Evolutionary conservation across 192 early-diverging fungal genomes (phyloP).

Genomic region (Umbelopsis sp.): DNA sequence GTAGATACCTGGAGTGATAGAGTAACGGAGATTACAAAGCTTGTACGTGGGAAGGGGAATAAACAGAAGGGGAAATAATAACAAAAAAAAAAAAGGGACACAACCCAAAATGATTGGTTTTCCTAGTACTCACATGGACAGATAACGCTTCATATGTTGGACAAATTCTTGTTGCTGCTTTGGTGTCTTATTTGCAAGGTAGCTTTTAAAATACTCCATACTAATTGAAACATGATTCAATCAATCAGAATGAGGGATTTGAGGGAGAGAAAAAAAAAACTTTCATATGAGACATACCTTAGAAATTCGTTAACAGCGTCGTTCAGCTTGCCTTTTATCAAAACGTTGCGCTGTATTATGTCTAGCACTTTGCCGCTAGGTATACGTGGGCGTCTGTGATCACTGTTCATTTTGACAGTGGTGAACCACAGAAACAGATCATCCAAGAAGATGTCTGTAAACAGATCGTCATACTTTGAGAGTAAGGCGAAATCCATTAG

Average conservation of each 20-base stretch:
- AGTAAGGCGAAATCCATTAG: conserved; percentile 52
- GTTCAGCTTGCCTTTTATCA: conserved; percentile 37
- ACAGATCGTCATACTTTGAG: conserved; percentile 53
- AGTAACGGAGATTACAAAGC: conserved; percentile 9
- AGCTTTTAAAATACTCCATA: conserved; percentile 38
- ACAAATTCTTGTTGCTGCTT: conserved; percentile 47
- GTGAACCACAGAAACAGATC: conserved; percentile 51
- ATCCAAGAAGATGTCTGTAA: conserved; percentile 53
- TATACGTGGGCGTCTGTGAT: conserved; percentile 35
- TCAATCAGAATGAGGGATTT: background rate
- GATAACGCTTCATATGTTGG: conserved; percentile 46
- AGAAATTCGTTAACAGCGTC: conserved; percentile 48
- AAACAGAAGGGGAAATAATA: conserved; percentile 1
- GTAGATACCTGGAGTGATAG: conserved; percentile 47
- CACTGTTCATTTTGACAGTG: conserved; percentile 52
- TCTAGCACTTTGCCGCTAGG: conserved; percentile 31
- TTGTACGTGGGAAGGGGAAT: background rate
- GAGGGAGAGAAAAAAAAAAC: background rate
- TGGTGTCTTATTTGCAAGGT: conserved; percentile 31
- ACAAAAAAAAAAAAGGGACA: conserved; percentile 12
- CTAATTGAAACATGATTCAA: conserved; percentile 29
- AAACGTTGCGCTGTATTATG: conserved; percentile 45
- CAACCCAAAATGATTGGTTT: background rate
- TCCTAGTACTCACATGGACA: conserved; percentile 35
- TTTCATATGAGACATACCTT: conserved; percentile 32